Conservation (phyloP, 768 basidiomycete genomes). For the Termitomyces eurrhizus region DNA sequence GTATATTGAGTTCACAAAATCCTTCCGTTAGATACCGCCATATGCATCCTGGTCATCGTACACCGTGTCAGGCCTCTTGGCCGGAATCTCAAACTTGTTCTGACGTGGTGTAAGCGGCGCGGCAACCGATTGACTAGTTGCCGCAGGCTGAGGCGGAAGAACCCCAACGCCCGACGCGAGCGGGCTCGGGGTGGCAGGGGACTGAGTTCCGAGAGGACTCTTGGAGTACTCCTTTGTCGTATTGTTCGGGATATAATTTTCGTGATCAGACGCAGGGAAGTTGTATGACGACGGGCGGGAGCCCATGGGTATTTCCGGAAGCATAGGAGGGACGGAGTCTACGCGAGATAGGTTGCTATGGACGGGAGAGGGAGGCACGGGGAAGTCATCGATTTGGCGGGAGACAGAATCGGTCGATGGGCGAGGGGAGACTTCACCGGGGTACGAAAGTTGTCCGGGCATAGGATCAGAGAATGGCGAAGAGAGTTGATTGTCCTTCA, state of each 20-base stretch:
- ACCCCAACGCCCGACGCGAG: constrained; percentile 31
- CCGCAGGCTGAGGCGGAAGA: constrained; percentile 10
- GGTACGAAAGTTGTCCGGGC: not conserved
- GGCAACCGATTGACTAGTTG: constrained; percentile 7
- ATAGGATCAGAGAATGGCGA: constrained; percentile 25
- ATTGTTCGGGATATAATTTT: constrained; percentile 13
- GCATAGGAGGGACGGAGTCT: constrained; percentile 45
- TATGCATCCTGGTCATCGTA: constrained; percentile 21
- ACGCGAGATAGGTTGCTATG: constrained; percentile 36
- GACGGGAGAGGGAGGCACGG: constrained; percentile 33
- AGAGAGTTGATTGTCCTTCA: not conserved
- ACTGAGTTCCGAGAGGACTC: constrained; percentile 25
- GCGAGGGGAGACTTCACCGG: constrained; percentile 7
- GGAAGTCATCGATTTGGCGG: constrained; percentile 31
- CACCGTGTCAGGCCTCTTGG: constrained; percentile 19
- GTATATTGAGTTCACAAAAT: not conserved
- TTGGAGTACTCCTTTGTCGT: constrained; percentile 6
- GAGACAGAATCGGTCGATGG: constrained; percentile 14
- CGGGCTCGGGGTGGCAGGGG: constrained; percentile 38
- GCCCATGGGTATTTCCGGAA: constrained; percentile 49
- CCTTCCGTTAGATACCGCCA: constrained; percentile 17
- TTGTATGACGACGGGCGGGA: constrained; percentile 26
- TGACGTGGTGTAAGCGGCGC: constrained; percentile 8
- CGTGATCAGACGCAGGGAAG: constrained; percentile 10
- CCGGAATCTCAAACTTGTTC: not conserved